phyloP scores from a whole-genome alignment of 768 basidiomycete species.

The Podaxis sp. region DNA sequence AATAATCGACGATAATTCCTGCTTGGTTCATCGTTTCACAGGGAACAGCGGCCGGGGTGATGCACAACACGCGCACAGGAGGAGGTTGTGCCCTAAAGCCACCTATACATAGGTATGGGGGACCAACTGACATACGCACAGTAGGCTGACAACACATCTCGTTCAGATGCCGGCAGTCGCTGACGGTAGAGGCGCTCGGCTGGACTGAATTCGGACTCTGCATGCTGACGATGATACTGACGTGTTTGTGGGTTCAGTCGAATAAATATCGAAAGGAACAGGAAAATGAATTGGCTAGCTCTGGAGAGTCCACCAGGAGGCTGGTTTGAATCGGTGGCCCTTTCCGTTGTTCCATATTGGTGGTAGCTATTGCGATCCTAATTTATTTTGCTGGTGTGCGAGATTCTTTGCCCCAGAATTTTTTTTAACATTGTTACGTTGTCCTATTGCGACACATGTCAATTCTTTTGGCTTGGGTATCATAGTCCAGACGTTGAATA shows the following conservation, averaged over 20 bases:
- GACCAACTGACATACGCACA: conserved; percentile 20
- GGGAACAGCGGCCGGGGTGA: conserved; percentile 67
- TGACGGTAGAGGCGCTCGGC: conserved; percentile 72
- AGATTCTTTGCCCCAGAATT: background rate
- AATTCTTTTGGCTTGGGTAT: background rate
- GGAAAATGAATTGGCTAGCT: conserved; percentile 18
- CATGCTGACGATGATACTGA: conserved; percentile 49
- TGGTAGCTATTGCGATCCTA: background rate
- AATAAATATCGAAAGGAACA: conserved; percentile 15
- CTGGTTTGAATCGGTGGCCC: conserved; percentile 17
- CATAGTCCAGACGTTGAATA: background rate
- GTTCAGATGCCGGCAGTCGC: conserved; percentile 62
- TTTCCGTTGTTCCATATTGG: background rate
- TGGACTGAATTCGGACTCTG: conserved; percentile 76
- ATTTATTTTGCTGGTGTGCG: background rate
- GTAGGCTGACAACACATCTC: conserved; percentile 12
- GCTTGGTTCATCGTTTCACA: conserved; percentile 24
- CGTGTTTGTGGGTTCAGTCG: conserved; percentile 41
- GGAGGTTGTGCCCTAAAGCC: conserved; percentile 54
- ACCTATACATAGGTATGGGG: conserved; percentile 48
- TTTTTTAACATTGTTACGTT: background rate
- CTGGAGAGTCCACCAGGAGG: conserved; percentile 25
- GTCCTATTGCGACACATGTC: background rate
- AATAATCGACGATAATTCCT: background rate
- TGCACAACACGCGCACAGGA: conserved; percentile 62